Percentiles rank a stretch among this genome's conserved stretches.
Evolutionary conservation across 2,329 filamentous ascomycete species (phyloP).

Genomic region (Magnaporthiopsis rhizophila): DNA sequence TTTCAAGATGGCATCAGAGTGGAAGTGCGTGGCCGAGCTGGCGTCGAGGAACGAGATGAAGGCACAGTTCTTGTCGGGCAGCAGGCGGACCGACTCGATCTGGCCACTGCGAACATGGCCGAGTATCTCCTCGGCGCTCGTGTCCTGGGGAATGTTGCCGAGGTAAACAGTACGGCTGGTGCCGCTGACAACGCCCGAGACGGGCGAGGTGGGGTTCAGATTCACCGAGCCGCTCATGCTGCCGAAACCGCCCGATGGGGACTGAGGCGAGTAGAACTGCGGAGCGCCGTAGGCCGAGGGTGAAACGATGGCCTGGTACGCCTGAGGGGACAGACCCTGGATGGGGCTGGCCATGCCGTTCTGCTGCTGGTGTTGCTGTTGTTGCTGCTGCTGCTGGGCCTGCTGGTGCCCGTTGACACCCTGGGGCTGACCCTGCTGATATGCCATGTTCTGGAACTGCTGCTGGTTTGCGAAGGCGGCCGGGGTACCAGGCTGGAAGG

Average conservation of each 20-base stretch:
- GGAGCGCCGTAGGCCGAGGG: constrained; percentile 75
- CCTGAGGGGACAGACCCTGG: constrained; percentile 70
- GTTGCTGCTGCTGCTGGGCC: constrained; percentile 38
- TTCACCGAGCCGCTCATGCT: constrained; percentile 47
- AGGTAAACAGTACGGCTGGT: constrained; percentile 96
- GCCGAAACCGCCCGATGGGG: constrained; percentile 70
- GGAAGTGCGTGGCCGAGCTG: constrained; percentile 96
- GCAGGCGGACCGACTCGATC: constrained; percentile 94
- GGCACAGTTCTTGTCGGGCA: constrained; percentile 98
- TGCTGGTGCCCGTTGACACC: constrained; percentile 41
- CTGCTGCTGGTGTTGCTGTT: constrained; percentile 30
- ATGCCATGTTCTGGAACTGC: constrained; percentile 78
- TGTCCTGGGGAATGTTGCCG: constrained; percentile 97
- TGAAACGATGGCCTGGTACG: constrained; percentile 79
- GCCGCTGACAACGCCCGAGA: constrained; percentile 74
- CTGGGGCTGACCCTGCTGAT: constrained; percentile 58
- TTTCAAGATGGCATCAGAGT: constrained; percentile 99
- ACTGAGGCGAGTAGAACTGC: constrained; percentile 79
- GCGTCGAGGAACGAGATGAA: constrained; percentile 99
- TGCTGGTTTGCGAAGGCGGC: constrained; percentile 74
- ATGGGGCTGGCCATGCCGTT: constrained; percentile 66
- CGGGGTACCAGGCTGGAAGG: constrained; percentile 91
- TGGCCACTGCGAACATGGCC: constrained; percentile 94
- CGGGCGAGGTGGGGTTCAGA: constrained; percentile 49
- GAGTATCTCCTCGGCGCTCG: constrained; percentile 90